phyloP scores from a whole-genome alignment of 23 red algal genomes.

The Gracilaria vermiculophylla region DNA sequence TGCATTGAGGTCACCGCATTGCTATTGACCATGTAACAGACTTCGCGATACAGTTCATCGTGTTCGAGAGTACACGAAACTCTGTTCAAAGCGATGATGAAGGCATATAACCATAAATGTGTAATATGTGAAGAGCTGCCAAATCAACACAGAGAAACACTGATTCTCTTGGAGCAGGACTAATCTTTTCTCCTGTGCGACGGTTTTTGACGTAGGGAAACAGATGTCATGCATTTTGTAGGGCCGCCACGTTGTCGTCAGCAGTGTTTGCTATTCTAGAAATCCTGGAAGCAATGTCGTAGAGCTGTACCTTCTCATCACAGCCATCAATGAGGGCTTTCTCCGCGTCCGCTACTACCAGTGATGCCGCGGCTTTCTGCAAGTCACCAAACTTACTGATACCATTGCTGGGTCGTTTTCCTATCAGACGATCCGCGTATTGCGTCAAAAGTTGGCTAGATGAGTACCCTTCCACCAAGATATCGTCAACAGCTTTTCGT shows the following conservation, averaged over 20 bases:
- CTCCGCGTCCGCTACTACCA: conserved; percentile 83
- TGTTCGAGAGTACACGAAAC: too few species aligned
- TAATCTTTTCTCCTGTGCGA: too few species aligned
- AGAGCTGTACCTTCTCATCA: conserved; percentile 80
- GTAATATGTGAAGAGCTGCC: too few species aligned
- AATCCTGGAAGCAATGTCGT: conserved; percentile 63
- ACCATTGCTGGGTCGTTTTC: background rate
- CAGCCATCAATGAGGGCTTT: conserved; percentile 77
- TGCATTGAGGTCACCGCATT: too few species aligned
- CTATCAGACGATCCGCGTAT: conserved; percentile 34
- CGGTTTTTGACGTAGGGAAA: background rate
- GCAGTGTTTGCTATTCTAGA: conserved; percentile 6
- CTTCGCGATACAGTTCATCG: too few species aligned
- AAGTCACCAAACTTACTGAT: conserved; percentile 58
- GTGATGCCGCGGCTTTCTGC: conserved; percentile 76
- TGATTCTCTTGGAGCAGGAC: too few species aligned
- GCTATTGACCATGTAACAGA: too few species aligned
- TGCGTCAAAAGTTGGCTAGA: conserved; percentile 64
- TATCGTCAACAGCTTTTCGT: conserved; percentile 25
- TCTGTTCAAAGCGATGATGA: too few species aligned
- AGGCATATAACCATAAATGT: too few species aligned
- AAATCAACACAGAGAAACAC: too few species aligned
- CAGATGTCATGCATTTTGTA: background rate
- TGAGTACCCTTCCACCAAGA: conserved; percentile 80
- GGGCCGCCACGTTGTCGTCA: background rate